A percentile compares a stretch with the other conserved stretches of the same genome.
Conservation (phyloP, 1,139 yeast genomes). For the Petasospora fabianii region DNA sequence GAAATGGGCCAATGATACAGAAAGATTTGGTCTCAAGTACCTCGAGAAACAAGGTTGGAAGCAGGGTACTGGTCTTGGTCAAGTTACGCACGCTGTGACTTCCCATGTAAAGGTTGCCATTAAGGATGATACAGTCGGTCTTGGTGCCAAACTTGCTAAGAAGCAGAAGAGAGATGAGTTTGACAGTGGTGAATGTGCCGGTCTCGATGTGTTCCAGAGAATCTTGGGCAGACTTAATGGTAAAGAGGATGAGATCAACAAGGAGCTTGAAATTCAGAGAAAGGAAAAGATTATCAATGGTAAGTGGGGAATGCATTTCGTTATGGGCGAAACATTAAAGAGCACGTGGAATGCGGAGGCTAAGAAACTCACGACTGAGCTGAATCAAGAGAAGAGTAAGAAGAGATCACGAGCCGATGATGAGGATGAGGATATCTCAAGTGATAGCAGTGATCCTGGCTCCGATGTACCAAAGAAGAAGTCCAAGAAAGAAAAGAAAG, state of each 20-base stretch:
- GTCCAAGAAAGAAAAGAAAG: slow-evolving; percentile 25
- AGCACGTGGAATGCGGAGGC: slow-evolving; percentile 82
- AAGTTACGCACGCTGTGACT: slow-evolving; percentile 58
- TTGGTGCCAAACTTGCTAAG: slow-evolving; percentile 74
- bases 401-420: too few species aligned
- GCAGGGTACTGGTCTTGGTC: slow-evolving; percentile 87
- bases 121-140: slow-evolving; percentile 79
- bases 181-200: slow-evolving; percentile 82
- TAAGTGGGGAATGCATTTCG: slow-evolving; percentile 83
- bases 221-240: slow-evolving; percentile 85
- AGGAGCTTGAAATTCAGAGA: slow-evolving; percentile 63
- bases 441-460: slow-evolving; percentile 32
- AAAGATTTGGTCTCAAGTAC: slow-evolving; percentile 85
- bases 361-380: slow-evolving; percentile 32
- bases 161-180: slow-evolving; percentile 55
- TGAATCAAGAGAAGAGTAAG: slow-evolving; percentile 22
- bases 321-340: slow-evolving; percentile 74
- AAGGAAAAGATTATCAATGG: slow-evolving; percentile 68
- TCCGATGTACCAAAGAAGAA: slow-evolving; percentile 28
- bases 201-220: slow-evolving; percentile 89
- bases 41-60: slow-evolving; percentile 83
- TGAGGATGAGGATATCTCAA: slow-evolving; percentile 29
- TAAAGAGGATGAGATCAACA: slow-evolving; percentile 53
- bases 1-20: slow-evolving; percentile 86
- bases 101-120: slow-evolving; percentile 78